These are phyloP conservation scores for Thelephora aurantiotincta DNA, from an alignment of 768 basidiomycete genomes.

Conservation along the genomic window DNA sequence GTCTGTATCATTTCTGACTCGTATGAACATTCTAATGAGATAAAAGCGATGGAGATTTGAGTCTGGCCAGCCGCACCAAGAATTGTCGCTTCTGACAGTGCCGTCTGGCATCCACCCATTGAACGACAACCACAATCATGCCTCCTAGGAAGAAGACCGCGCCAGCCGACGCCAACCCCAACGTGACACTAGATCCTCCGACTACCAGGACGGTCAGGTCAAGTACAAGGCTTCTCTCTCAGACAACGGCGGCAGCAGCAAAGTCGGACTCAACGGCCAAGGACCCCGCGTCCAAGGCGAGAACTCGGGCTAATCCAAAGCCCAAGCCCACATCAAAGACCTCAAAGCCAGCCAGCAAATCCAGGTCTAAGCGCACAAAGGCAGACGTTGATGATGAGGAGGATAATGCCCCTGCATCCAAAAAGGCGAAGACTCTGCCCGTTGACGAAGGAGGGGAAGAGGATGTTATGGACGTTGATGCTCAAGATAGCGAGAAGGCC, in stretches of 20 bases:
- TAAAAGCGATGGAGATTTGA: neutral
- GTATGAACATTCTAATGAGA: too few species aligned
- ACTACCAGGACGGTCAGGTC: slow-evolving; percentile 18
- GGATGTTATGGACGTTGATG: slow-evolving; percentile 10
- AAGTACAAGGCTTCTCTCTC: slow-evolving; percentile 18
- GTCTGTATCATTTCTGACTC: too few species aligned
- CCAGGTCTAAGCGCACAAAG: slow-evolving; percentile 16
- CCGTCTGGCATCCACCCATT: neutral
- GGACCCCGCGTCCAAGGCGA: slow-evolving; percentile 8
- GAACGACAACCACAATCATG: slow-evolving; percentile 16
- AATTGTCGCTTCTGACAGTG: neutral
- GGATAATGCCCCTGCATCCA: slow-evolving; percentile 13
- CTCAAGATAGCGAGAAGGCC: slow-evolving; percentile 4
- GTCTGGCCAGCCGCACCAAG: neutral
- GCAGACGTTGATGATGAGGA: slow-evolving; percentile 11
- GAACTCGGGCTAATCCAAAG: slow-evolving; percentile 7
- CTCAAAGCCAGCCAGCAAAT: slow-evolving; percentile 8
- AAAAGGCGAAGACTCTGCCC: slow-evolving; percentile 14
- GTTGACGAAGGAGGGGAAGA: slow-evolving; percentile 12
- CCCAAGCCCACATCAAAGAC: slow-evolving; percentile 10
- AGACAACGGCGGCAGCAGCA: slow-evolving; percentile 14
- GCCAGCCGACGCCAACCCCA: slow-evolving; percentile 10
- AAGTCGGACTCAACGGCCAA: slow-evolving; percentile 10
- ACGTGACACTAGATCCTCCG: slow-evolving; percentile 19
- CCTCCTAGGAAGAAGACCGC: slow-evolving; percentile 32